phyloP scores from a whole-genome alignment of 371 early-diverging fungal genomes.

The Parasitella parasitica region DNA sequence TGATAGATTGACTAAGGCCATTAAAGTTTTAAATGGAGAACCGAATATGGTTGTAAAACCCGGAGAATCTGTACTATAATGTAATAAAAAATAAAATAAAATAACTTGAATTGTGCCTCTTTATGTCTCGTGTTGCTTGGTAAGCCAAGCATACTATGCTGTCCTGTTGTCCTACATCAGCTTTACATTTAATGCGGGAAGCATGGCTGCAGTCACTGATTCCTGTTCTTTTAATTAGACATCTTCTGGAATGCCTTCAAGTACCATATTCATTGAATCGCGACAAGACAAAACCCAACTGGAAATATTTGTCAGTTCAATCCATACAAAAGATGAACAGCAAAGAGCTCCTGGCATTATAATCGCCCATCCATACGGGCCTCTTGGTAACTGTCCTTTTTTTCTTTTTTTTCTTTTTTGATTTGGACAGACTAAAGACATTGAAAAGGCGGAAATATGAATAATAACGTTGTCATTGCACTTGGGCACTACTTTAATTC shows the following conservation, averaged over 20 bases:
- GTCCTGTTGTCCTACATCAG: no score
- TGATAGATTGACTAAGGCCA: constrained; percentile 32
- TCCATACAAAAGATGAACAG: neutral
- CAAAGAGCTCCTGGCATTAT: constrained; percentile 28
- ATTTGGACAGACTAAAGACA: neutral
- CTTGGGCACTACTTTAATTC: constrained; percentile 29
- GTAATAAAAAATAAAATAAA: neutral
- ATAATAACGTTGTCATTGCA: constrained; percentile 45
- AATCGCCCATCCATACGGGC: constrained; percentile 51
- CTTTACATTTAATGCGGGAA: no score
- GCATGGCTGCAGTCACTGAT: no score
- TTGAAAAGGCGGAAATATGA: constrained; percentile 35
- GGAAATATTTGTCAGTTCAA: constrained; percentile 13
- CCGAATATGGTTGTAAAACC: constrained; percentile 15
- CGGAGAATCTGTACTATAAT: constrained; percentile 9
- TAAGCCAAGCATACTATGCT: no score
- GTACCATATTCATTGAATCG: constrained; percentile 25
- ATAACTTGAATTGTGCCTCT: no score
- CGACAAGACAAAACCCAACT: constrained; percentile 21
- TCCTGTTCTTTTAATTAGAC: no score
- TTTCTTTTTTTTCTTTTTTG: neutral
- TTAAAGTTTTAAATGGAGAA: constrained; percentile 3
- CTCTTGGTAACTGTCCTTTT: constrained; percentile 27
- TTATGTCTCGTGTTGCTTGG: no score
- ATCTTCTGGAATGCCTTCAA: constrained; percentile 34